Conservation (phyloP, 768 basidiomycete species). For the Hygrocybe punicea region DNA sequence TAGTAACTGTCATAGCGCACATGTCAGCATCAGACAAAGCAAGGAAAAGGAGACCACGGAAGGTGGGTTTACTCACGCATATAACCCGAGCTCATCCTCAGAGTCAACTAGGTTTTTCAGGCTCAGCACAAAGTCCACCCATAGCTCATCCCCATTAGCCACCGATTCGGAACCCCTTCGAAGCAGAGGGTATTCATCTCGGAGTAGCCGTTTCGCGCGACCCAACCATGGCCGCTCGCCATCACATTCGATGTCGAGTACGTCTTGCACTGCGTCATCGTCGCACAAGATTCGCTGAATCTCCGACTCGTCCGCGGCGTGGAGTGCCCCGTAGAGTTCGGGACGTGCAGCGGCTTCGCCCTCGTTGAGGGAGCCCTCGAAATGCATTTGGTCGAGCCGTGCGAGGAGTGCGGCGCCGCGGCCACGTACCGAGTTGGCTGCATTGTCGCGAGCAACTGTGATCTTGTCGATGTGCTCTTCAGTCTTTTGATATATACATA, state of each 20-base stretch:
- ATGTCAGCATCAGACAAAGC: background rate
- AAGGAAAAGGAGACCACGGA: background rate
- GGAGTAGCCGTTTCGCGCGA: background rate
- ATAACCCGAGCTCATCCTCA: background rate
- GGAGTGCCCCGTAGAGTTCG: background rate
- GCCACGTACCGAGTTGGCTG: background rate
- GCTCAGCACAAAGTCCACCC: background rate
- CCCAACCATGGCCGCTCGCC: background rate
- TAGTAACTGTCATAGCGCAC: background rate
- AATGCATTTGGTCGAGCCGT: background rate
- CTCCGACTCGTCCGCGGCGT: background rate
- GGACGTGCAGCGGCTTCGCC: background rate
- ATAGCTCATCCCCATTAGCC: background rate
- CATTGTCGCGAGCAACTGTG: background rate
- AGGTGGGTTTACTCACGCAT: background rate
- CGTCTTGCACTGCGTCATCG: background rate
- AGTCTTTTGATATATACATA: background rate
- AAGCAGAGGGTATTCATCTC: background rate
- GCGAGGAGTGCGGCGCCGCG: background rate
- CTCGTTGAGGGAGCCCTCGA: background rate
- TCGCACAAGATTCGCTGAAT: background rate
- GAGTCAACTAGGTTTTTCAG: background rate
- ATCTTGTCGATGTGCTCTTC: background rate
- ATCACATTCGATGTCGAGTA: background rate
- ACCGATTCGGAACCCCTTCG: background rate